Evolutionary conservation across 2,329 filamentous ascomycete genomes (phyloP).

Genomic region (Hansfordia pulvinata): DNA sequence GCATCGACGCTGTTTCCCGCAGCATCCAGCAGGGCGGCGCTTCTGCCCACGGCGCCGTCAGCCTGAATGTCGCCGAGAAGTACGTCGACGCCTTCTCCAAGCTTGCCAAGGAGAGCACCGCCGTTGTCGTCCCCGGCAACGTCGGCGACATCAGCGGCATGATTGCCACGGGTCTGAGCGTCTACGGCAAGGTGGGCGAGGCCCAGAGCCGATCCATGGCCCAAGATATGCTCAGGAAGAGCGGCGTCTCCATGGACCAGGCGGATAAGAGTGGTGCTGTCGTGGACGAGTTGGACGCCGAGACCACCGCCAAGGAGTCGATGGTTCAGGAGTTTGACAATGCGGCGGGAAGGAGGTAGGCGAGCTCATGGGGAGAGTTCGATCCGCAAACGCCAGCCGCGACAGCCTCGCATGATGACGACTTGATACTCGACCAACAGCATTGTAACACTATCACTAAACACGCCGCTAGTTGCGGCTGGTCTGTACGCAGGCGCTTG

Average conservation of each 20-base stretch:
- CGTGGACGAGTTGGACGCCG: conserved; percentile 8
- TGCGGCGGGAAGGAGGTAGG: conserved; percentile 10
- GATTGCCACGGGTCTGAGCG: conserved; percentile 91
- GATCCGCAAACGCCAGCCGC: no score
- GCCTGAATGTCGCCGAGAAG: conserved; percentile 85
- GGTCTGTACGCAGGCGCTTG: no score
- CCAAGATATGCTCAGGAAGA: conserved; percentile 28
- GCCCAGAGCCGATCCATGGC: conserved; percentile 59
- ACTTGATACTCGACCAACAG: no score
- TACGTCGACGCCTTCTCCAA: conserved; percentile 93
- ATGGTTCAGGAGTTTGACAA: conserved; percentile 19
- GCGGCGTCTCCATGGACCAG: conserved; percentile 6
- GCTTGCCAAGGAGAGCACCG: conserved; percentile 88
- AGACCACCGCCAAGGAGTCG: conserved; percentile 9
- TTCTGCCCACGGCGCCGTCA: conserved; percentile 71
- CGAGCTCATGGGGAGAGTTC: no score
- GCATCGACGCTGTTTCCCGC: conserved; percentile 74
- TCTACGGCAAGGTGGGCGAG: conserved; percentile 86
- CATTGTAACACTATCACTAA: no score
- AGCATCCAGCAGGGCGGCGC: conserved; percentile 61
- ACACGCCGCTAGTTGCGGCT: no score
- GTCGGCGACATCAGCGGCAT: conserved; percentile 92
- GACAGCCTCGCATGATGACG: no score
- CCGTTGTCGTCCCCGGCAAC: conserved; percentile 90
- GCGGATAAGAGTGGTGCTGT: conserved; percentile 7